These are phyloP conservation scores for Bipolaris oryzae DNA, from an alignment of 2,329 filamentous ascomycete genomes.

Conservation along the genomic window DNA sequence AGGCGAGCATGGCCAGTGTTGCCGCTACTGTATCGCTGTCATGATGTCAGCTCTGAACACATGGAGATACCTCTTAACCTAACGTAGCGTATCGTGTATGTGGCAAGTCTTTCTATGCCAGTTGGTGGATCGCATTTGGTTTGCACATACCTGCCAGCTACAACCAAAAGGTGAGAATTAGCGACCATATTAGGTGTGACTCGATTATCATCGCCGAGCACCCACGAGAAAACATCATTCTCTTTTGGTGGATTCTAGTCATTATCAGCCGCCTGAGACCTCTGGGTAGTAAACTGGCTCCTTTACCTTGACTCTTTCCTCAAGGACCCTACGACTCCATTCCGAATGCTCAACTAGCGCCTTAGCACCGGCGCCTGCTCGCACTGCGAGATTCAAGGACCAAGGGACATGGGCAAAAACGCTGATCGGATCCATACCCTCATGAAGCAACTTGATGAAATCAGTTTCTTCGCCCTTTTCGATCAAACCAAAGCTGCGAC, in stretches of 20 bases:
- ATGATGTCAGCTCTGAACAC: not conserved
- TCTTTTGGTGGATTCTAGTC: slow-evolving; percentile 32
- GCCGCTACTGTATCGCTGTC: slow-evolving; percentile 38
- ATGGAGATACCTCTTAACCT: not conserved
- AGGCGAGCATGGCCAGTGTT: slow-evolving; percentile 37
- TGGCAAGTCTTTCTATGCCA: not conserved
- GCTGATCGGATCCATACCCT: slow-evolving; percentile 28
- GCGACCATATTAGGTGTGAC: slow-evolving; percentile 33
- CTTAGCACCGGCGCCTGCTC: slow-evolving; percentile 25
- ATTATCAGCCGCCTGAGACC: not conserved
- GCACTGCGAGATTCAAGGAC: slow-evolving; percentile 25
- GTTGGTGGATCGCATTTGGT: not conserved
- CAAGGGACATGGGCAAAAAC: slow-evolving; percentile 33
- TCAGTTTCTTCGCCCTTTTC: slow-evolving; percentile 37
- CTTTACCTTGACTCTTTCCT: slow-evolving; percentile 35
- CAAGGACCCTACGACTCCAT: slow-evolving; percentile 32
- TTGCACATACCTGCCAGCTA: slow-evolving; percentile 38
- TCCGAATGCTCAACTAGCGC: slow-evolving; percentile 33
- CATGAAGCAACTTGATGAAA: slow-evolving; percentile 36
- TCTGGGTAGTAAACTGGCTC: not conserved
- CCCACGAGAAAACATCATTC: slow-evolving; percentile 35
- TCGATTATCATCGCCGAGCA: slow-evolving; percentile 28
- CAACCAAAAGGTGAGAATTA: slow-evolving; percentile 35
- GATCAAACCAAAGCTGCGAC: slow-evolving; percentile 49
- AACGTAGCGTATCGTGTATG: not conserved